Conservation (phyloP, 2,329 filamentous ascomycete species). For the Clarireedia hainanense region DNA sequence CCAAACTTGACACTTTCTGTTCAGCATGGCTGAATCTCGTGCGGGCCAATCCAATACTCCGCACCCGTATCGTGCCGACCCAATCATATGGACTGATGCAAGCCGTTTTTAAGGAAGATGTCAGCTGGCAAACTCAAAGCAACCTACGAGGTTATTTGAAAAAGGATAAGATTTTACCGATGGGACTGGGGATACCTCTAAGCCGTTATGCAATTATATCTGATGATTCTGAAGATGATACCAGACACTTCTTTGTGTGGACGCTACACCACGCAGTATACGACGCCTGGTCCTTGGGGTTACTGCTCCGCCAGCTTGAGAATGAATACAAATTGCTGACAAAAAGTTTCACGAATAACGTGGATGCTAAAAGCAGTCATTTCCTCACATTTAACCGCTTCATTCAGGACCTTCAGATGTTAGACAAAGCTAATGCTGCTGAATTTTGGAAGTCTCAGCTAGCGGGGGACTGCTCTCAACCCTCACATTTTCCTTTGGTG, state of each 20-base stretch:
- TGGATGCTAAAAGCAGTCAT: constrained; percentile 20
- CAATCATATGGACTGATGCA: constrained; percentile 18
- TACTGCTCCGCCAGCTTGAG: constrained; percentile 27
- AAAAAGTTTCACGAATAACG: constrained; percentile 15
- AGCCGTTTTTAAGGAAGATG: constrained; percentile 10
- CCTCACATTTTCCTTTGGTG: constrained; percentile 35
- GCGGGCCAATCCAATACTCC: constrained; percentile 6
- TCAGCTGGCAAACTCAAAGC: constrained; percentile 9
- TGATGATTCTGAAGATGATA: constrained; percentile 12
- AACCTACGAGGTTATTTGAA: constrained; percentile 15
- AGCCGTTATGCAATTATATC: not conserved
- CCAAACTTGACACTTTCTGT: constrained; percentile 14
- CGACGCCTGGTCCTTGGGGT: constrained; percentile 44
- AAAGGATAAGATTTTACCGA: not conserved
- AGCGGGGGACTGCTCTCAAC: constrained; percentile 35
- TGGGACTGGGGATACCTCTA: not conserved
- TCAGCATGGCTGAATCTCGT: constrained; percentile 11
- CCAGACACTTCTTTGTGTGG: constrained; percentile 36
- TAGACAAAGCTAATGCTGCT: constrained; percentile 33
- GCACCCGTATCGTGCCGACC: constrained; percentile 23
- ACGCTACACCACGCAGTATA: constrained; percentile 50
- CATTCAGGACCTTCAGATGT: constrained; percentile 37
- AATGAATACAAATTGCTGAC: constrained; percentile 10
- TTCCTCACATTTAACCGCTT: constrained; percentile 31
- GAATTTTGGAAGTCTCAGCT: constrained; percentile 41